Evolutionary conservation across 805 yeast genomes (phyloP).

Genomic region (Candida tallmaniae): DNA sequence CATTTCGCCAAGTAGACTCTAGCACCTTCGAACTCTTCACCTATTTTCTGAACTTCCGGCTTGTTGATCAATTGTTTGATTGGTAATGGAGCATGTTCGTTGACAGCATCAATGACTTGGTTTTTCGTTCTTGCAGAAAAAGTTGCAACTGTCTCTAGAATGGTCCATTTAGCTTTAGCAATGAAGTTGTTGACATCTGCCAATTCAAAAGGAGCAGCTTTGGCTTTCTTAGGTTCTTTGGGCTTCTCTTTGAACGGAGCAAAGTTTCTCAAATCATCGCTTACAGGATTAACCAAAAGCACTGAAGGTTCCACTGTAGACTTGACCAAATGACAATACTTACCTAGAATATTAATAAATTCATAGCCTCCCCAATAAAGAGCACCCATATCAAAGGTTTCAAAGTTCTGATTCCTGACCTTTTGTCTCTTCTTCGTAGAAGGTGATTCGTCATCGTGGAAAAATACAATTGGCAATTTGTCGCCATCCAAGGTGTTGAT

Average conservation of each 20-base stretch:
- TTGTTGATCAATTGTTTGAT: constrained; percentile 58
- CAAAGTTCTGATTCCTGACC: constrained; percentile 58
- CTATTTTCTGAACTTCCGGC: constrained; percentile 76
- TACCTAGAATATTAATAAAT: constrained; percentile 53
- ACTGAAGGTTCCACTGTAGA: constrained; percentile 71
- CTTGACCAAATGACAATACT: constrained; percentile 57
- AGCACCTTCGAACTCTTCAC: constrained; percentile 92
- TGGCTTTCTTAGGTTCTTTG: not conserved
- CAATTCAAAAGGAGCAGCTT: constrained; percentile 9
- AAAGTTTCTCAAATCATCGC: constrained; percentile 59
- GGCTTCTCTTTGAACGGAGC: constrained; percentile 26
- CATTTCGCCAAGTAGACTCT: constrained; percentile 90
- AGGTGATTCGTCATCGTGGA: constrained; percentile 85
- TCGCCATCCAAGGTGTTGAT: constrained; percentile 65
- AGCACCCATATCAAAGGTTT: constrained; percentile 57
- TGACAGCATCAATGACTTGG: constrained; percentile 61
- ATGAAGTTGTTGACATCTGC: constrained; percentile 47
- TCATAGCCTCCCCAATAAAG: constrained; percentile 92
- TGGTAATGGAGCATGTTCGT: constrained; percentile 56
- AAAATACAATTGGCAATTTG: constrained; percentile 77
- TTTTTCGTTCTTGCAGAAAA: constrained; percentile 50
- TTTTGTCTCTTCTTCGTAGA: constrained; percentile 64
- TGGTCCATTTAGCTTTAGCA: constrained; percentile 76
- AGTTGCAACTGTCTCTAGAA: constrained; percentile 79
- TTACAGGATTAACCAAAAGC: constrained; percentile 73